Percentiles rank a stretch among this genome's conserved stretches.
These are phyloP conservation scores for Passiflora organensis DNA, from an alignment of 345 rosid species.

Conservation along the genomic window DNA sequence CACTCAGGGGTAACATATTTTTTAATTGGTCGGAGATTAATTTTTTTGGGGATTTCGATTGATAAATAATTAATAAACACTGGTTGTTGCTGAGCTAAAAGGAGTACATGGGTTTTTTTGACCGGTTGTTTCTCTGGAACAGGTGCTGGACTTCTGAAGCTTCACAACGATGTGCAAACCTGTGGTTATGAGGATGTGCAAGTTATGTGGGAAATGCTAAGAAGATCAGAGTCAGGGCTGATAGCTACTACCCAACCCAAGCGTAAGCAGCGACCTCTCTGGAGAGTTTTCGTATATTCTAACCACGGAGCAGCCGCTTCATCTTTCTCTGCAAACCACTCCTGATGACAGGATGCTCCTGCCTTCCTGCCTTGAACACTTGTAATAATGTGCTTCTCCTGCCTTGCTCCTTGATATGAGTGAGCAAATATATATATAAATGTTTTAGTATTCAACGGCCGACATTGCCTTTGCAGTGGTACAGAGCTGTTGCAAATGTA, in stretches of 20 bases:
- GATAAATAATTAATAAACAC: too few relatives aligned
- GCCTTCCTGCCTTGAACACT: neutral
- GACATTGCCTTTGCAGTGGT: constrained; percentile 27
- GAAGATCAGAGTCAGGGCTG: constrained; percentile 39
- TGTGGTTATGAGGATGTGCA: constrained; percentile 66
- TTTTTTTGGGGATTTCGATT: too few relatives aligned
- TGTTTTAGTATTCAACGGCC: constrained; percentile 21
- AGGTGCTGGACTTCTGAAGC: constrained; percentile 56
- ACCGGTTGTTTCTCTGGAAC: too few relatives aligned
- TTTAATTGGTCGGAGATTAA: too few relatives aligned
- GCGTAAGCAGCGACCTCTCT: constrained; percentile 44
- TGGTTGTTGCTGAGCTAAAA: neutral
- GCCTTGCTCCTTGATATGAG: constrained; percentile 12
- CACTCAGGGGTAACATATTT: too few relatives aligned
- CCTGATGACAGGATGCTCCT: constrained; percentile 10
- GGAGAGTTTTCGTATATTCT: constrained; percentile 55
- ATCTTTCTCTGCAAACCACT: constrained; percentile 31
- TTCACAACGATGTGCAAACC: constrained; percentile 55
- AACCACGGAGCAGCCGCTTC: constrained; percentile 37
- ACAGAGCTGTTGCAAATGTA: constrained; percentile 28
- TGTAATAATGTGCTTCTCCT: constrained; percentile 20
- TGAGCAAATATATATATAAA: constrained; percentile 9
- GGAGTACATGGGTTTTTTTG: neutral
- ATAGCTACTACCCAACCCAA: constrained; percentile 23
- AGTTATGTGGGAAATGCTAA: constrained; percentile 76